Base-by-base conservation (phyloP, 768 basidiomycete genomes). In the Lactifluus echinatus region DNA sequence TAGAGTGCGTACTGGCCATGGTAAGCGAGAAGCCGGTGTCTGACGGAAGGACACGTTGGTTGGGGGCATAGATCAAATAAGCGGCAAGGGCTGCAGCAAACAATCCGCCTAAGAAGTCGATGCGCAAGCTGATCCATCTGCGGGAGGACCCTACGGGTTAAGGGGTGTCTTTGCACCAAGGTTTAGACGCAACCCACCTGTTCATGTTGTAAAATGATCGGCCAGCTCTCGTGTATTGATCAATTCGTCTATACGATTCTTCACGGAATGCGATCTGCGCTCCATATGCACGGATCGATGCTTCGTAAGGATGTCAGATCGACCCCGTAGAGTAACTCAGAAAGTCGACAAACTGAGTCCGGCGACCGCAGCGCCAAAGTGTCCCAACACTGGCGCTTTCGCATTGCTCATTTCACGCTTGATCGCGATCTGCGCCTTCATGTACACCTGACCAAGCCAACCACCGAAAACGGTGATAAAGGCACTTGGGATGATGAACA, bases 31-130 rank as follows among this genome's bases (percentile, higher is more conserved):
- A 70, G 2, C 73, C 77, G 11, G 71, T 69, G 17, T 74, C 71
- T 1, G 74, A 73, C 2, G 62, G 55, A 34, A 57, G 74, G 66
- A 24, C 73, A 73, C 23, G 50, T 15, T 2, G 65, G 66, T 17
- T 74, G 4, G 64, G 66, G 42, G 66, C 66, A 59, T 82, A 82
- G 4, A 80, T 70, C 17, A 84, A 69, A 65, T 79, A 80, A 14
- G 74, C 73, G 1, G 79, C 81, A 5, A 84, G 72, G 10, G 65
- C 65, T 0, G 78, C 65, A 2, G 80, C 67, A 63, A 83, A 82
- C 21, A 78, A n/a, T n/a, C 74, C 75, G 1, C 79, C 80, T 44
- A 80, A 63, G 14, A 68, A 61, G 65, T 91, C 88, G 37, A 90
- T 74, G 56, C 78, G 73, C 43, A 76, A 68, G 52, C 69, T 71